Evolutionary conservation across 768 basidiomycete species (phyloP).

Genomic region (Amanita jacksonii): DNA sequence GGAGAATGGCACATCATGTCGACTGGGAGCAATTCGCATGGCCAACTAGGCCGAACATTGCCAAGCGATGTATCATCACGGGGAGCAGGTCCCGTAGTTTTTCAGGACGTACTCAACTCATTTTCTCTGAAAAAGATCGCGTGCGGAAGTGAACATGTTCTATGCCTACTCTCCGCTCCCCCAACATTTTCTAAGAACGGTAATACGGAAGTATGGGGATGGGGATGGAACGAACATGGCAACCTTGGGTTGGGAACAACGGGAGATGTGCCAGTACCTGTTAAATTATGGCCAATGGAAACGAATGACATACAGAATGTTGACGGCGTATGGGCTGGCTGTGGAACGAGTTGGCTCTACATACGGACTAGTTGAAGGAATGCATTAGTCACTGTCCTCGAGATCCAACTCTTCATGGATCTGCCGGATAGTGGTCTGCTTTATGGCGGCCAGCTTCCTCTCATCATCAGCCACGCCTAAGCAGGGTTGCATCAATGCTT

Average conservation of each 20-base stretch:
- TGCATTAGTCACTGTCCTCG: conserved; percentile 39
- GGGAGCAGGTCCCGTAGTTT: conserved; percentile 16
- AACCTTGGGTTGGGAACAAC: conserved; percentile 70
- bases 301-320: conserved; percentile 8
- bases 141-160: conserved; percentile 83
- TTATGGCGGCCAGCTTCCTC: conserved; percentile 61
- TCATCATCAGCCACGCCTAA: conserved; percentile 9
- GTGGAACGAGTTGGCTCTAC: conserved; percentile 40
- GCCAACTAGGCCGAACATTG: conserved; percentile 50
- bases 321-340: conserved; percentile 31
- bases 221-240: conserved; percentile 99
- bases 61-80: conserved; percentile 3
- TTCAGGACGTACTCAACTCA: conserved; percentile 11
- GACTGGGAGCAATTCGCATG: conserved; percentile 49
- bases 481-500: conserved; percentile 11
- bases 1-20: conserved; percentile 22
- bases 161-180: conserved; percentile 26
- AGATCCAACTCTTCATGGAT: conserved; percentile 68
- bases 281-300: conserved; percentile 41
- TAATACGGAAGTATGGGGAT: conserved; percentile 55
- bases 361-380: conserved; percentile 9
- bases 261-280: conserved; percentile 40
- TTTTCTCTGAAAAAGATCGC: conserved; percentile 26
- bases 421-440: conserved; percentile 61
- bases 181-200: neutral